These are phyloP conservation scores for Cadophora gregata DNA, from an alignment of 2,329 filamentous ascomycete genomes.

Conservation along the genomic window DNA sequence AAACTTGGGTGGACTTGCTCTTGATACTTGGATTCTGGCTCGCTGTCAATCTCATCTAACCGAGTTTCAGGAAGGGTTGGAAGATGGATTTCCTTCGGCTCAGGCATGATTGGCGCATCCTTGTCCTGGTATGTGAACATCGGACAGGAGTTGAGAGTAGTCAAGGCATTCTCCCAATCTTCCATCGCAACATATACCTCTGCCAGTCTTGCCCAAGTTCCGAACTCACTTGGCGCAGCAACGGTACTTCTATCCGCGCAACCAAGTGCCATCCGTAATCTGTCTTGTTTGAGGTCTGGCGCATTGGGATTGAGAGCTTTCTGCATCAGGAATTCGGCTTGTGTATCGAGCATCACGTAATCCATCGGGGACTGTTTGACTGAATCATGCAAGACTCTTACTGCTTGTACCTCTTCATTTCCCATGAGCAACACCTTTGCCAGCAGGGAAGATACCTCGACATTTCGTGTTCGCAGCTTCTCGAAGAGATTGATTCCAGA, in stretches of 20 bases:
- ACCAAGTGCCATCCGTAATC: conserved; percentile 84
- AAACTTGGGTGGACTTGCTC: conserved; percentile 89
- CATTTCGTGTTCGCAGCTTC: conserved; percentile 87
- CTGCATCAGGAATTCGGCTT: conserved; percentile 87
- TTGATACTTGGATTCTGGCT: conserved; percentile 77
- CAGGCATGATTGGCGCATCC: conserved; percentile 92
- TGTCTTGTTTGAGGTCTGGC: conserved; percentile 64
- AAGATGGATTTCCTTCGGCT: conserved; percentile 85
- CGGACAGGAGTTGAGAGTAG: conserved; percentile 96
- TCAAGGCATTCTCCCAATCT: conserved; percentile 93
- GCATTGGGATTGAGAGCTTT: conserved; percentile 70
- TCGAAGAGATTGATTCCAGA: conserved; percentile 98
- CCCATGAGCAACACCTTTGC: conserved; percentile 92
- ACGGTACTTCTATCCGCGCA: conserved; percentile 95
- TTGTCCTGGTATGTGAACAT: conserved; percentile 99
- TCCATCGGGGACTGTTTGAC: conserved; percentile 96
- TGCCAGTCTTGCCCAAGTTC: conserved; percentile 91
- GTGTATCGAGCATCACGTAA: conserved; percentile 93
- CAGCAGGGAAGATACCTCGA: conserved; percentile 91
- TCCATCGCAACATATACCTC: conserved; percentile 94
- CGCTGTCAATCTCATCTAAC: conserved; percentile 95
- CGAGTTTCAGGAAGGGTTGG: conserved; percentile 88
- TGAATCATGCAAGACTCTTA: conserved; percentile 85
- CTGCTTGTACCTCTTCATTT: conserved; percentile 95
- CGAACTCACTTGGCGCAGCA: conserved; percentile 94